Conservation (phyloP, 2,329 filamentous ascomycete species). For the Huntiella moniliformis region DNA sequence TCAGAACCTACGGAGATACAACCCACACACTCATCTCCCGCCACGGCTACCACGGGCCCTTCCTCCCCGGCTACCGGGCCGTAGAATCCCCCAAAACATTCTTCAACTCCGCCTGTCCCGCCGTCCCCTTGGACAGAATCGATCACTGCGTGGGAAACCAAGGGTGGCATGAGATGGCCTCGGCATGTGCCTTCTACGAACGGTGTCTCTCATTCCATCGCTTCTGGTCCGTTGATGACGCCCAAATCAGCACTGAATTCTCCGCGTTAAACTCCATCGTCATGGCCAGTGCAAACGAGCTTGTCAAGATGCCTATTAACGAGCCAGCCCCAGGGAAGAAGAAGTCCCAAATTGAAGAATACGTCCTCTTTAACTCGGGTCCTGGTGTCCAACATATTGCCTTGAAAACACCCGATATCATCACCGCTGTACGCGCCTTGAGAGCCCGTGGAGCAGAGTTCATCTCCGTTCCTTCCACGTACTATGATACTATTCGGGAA, state of each 20-base stretch:
- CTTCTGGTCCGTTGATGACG: constrained; percentile 94
- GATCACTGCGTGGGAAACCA: constrained; percentile 98
- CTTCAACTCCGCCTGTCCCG: constrained; percentile 30
- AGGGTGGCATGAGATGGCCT: constrained; percentile 74
- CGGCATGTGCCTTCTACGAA: constrained; percentile 59
- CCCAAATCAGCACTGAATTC: constrained; percentile 81
- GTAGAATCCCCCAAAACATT: constrained; percentile 24
- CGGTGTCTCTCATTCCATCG: constrained; percentile 79
- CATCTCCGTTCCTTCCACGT: constrained; percentile 71
- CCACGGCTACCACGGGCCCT: constrained; percentile 48
- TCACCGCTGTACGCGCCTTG: constrained; percentile 56
- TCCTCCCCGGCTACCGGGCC: constrained; percentile 65
- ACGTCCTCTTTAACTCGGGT: constrained; percentile 75
- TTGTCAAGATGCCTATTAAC: constrained; percentile 97
- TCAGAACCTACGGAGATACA: constrained; percentile 86
- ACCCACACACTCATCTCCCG: constrained; percentile 81
- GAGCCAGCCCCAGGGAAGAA: constrained; percentile 81
- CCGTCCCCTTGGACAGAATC: constrained; percentile 52
- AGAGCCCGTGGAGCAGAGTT: constrained; percentile 82
- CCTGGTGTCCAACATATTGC: constrained; percentile 89
- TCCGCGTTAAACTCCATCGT: constrained; percentile 76
- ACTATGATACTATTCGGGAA: constrained; percentile 60
- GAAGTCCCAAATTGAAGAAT: constrained; percentile 88
- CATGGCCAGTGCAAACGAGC: constrained; percentile 68
- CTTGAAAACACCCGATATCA: constrained; percentile 63